These are phyloP conservation scores for Dictyostelium purpureum DNA, from an alignment of 78 protist species.

Conservation along the genomic window DNA sequence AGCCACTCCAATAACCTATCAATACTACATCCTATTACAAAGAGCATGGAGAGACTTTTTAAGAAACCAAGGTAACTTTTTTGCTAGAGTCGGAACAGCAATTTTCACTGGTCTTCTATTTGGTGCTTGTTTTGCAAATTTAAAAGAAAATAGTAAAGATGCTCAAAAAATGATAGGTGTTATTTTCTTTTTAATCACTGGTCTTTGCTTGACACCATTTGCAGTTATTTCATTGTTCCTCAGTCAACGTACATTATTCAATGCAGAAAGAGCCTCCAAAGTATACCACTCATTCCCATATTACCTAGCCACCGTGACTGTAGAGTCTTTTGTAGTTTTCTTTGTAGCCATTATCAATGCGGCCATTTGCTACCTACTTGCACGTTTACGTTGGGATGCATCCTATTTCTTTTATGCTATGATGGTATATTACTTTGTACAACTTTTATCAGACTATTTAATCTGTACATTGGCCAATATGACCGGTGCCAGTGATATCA, in stretches of 20 bases:
- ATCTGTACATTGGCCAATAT: slow-evolving; percentile 10
- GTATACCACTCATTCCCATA: slow-evolving; percentile 54
- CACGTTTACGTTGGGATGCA: not conserved
- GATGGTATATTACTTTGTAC: slow-evolving; percentile 13
- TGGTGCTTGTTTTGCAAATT: slow-evolving; percentile 57
- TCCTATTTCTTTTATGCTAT: slow-evolving; percentile 17
- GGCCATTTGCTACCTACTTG: slow-evolving; percentile 1
- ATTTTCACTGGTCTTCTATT: slow-evolving; percentile 34
- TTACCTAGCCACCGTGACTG: slow-evolving; percentile 4
- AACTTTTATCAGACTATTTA: slow-evolving; percentile 23
- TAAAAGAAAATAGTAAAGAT: not conserved
- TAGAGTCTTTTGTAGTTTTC: slow-evolving; percentile 1
- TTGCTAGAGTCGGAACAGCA: not conserved
- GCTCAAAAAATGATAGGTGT: slow-evolving; percentile 43
- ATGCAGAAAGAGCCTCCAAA: slow-evolving; percentile 53
- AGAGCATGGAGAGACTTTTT: slow-evolving; percentile 27
- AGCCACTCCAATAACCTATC: not conserved
- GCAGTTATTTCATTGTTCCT: slow-evolving; percentile 32
- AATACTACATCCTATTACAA: not conserved
- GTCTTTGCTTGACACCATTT: slow-evolving; percentile 46
- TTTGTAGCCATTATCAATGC: not conserved
- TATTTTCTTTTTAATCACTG: slow-evolving; percentile 23
- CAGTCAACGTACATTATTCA: slow-evolving; percentile 33
- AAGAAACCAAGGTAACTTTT: slow-evolving; percentile 33
- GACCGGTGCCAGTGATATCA: slow-evolving; percentile 16